Evolutionary conservation across 2,329 filamentous ascomycete species (phyloP), one percentile per base, ranked within the genome.

Genomic region (Phaeomoniella chlamydospora): DNA sequence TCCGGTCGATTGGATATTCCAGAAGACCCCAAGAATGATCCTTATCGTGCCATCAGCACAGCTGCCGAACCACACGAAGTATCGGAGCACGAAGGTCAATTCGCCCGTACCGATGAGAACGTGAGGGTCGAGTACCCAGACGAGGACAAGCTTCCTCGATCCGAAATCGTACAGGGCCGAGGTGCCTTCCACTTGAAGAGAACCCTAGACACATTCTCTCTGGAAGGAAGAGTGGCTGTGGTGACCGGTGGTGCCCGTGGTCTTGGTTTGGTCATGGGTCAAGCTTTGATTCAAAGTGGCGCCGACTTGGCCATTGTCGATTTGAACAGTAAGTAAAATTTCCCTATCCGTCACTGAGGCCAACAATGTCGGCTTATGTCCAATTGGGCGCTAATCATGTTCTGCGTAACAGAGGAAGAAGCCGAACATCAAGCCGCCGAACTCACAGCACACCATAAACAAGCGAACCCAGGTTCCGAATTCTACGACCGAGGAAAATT

Each of bases 171-270:
- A 5, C 70, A 77, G 44, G 84, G 84, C 34, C 72, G 82, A 35
- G 83, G 82, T 41, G 84, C 83, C 13, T 71, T 78, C 52, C 82
- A 90, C 51, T 80, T 83, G 59, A 86, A 85, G 65, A 78, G 85
- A 16, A 93, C 86, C 0, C 71, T 94, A 17, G 77, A 82, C 19
- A 75, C 75, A 31, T 96, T 94, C 63, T 88, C 85, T 5, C 72
- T 96, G 19, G 80, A 93, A 54, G 81, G 77, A 41, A 80, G 78
- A 52, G 81, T 87, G 5, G 85, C 76, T 33, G 67, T 94, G 29
- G 81, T 96, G 29, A 96, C 88, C 1, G 88, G 88, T 36, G 88
- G 87, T 52, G 88, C 88, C 16, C 71, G 87, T 52, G 88, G 88
- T 5, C 61, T 96, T 39, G 88, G 88, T 29, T 65, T 94, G 41